Base-by-base conservation (phyloP, 257 asterid genomes). In the Plectranthus barbatus region DNA sequence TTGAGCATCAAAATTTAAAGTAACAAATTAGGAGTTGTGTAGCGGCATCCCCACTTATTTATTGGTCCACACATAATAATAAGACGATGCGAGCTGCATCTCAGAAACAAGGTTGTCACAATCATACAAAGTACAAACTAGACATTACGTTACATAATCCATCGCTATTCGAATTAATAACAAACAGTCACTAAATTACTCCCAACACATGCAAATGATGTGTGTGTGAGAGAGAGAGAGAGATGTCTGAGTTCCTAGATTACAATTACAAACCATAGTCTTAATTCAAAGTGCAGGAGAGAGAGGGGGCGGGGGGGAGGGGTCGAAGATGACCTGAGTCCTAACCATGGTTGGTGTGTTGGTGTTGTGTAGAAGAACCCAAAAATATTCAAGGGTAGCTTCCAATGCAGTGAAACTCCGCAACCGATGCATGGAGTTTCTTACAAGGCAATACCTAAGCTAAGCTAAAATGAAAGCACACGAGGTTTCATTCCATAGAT, bases 291-390 rank as follows among this genome's bases (percentile, higher is more conserved):
- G 60, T 62, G 75, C 70, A 50, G 48, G 74, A 39, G 52, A 54
- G 54, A 66, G 37, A 56, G 47, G 8, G 55, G 42, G 67, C 20
- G 5, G 1, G 23, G 15, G 19, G 29, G 12, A 10, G 62, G 17
- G 49, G 70, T n/a, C 50, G 76, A 73, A 41, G 79, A 77, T 68
- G 73, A 76, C 87, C 94, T 52, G 76, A 83, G 94, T 80, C 85
- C 94, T 88, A 85, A 85, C 96, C 94, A 88, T 88, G 94, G 91
- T 83, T 78, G 31, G 31, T 26, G 31, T 26, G 31, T 26, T 26
- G 85, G 79, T 81, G 74, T 75, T 75, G 76, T 79, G 75, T 61
- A 74, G 83, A 75, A 80, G 80, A 70, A 81, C 84, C 77, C 76
- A 81, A 75, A 88, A 78, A 80, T 75, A 82, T 78, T 85, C 42